Base-by-base conservation (phyloP, 2,329 filamentous ascomycete species). In the Sclerotinia minor region DNA sequence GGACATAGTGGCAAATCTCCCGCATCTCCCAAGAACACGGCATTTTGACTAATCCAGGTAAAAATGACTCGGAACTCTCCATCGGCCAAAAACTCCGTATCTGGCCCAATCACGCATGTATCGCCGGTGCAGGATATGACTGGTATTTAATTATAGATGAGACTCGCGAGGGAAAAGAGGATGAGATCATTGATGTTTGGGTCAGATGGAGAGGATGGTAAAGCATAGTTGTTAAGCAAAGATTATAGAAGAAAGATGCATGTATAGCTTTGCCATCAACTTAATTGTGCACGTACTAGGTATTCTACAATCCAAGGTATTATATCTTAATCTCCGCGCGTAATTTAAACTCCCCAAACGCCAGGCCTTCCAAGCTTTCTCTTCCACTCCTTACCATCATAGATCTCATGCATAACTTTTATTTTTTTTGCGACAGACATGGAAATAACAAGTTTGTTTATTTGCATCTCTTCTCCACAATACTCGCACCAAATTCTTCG, bases 401-500 rank as follows among this genome's bases (percentile, higher is more conserved):
- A 52, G 26, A 67, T 63, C 21, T 41, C 44, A 53, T 38, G 65
- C 65, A 63, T 52, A 68, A 69, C 52, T 70, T 67, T 69, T 70
- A 26, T 44, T 38, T 59, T 38, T 59, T 66, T 54, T 32, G 64
- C 68, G 8, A 32, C 21, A 29, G 35, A 21, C 21, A 45, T 63
- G 17, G 19, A 17, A 45, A 53, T 29, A 29, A 13, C 8, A 68
- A 58, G 50, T 29, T 11, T 24, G n/a, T 47, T 81, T 77, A 98
- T 82, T 97, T 96, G 85, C 94, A 98, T 75, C 94, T 85, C 86
- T 97, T 97, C 84, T 98, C 94, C 55, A 98, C 92, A 74, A 98
- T 94, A 71, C 87, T 87, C 7, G 89, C 83, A 1, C 95, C 95
- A 78, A 97, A 94, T 83, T 99, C 96, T 72, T 97, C 93, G 75